Conservation (phyloP, 2,329 filamentous ascomycete species). For the Conoideocrella luteorostrata region DNA sequence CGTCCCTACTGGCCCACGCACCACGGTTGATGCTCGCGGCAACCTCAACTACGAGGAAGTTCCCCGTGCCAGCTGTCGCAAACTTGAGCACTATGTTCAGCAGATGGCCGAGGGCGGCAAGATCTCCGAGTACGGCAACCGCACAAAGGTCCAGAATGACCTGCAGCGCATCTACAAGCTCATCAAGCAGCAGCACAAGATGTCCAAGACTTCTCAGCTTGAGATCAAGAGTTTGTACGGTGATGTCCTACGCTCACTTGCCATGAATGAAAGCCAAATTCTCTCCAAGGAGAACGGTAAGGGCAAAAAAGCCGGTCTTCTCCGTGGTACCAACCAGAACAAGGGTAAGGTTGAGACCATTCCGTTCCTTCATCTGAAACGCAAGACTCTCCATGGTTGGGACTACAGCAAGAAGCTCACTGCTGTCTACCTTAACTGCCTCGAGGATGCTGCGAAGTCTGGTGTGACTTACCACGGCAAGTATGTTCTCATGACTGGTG, state of each 20-base stretch:
- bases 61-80: constrained; percentile 81
- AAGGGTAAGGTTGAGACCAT: constrained; percentile 97
- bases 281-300: constrained; percentile 81
- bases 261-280: constrained; percentile 98
- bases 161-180: constrained; percentile 94
- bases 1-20: constrained; percentile 84
- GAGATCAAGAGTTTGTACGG: constrained; percentile 95
- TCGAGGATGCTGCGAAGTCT: constrained; percentile 79
- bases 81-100: constrained; percentile 96
- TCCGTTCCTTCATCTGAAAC: constrained; percentile 94
- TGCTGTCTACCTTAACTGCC: constrained; percentile 81
- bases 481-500: constrained; percentile 96
- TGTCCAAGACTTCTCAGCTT: constrained; percentile 91
- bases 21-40: constrained; percentile 84
- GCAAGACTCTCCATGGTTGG: constrained; percentile 90
- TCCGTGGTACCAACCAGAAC: constrained; percentile 48
- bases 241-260: constrained; percentile 86
- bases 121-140: constrained; percentile 96
- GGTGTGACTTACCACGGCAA: constrained; percentile 93
- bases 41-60: constrained; percentile 90
- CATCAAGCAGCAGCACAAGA: constrained; percentile 96
- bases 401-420: constrained; percentile 99
- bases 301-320: constrained; percentile 40
- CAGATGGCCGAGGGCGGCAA: constrained; percentile 99
- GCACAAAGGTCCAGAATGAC: constrained; percentile 96